A percentile compares a stretch with the other conserved stretches of the same genome.
These are phyloP conservation scores for Ophiosphaerella herpotricha DNA, from an alignment of 2,329 filamentous ascomycete genomes.

Conservation along the genomic window DNA sequence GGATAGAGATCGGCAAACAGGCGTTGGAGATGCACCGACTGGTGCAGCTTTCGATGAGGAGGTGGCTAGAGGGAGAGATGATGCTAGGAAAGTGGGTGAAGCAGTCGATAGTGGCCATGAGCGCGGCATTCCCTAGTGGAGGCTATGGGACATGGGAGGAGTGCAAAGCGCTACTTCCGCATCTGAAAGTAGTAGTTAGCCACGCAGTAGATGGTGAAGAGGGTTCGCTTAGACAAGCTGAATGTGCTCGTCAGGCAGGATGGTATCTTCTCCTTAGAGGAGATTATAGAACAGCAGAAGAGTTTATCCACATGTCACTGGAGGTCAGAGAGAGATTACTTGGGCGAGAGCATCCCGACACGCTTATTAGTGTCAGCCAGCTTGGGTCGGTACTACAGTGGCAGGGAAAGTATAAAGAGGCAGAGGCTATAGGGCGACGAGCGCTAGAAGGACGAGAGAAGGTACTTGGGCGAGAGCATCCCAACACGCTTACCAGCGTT, in stretches of 20 bases:
- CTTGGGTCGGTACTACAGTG: slow-evolving; percentile 3
- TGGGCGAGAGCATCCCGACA: slow-evolving; percentile 9
- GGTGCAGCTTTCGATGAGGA: slow-evolving; percentile 16
- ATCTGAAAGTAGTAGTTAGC: slow-evolving; percentile 7
- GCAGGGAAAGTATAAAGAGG: slow-evolving; percentile 9
- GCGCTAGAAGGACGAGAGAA: slow-evolving; percentile 1
- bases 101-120: slow-evolving; percentile 6
- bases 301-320: slow-evolving; percentile 3
- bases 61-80: slow-evolving; percentile 8
- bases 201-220: slow-evolving; percentile 5
- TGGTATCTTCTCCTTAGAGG: slow-evolving; percentile 11
- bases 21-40: slow-evolving; percentile 16
- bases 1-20: slow-evolving; percentile 9
- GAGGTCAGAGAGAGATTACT: slow-evolving; percentile 8
- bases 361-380: slow-evolving; percentile 5
- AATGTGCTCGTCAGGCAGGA: slow-evolving; percentile 6
- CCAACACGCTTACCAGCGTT: slow-evolving; percentile 2
- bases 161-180: slow-evolving; percentile 9
- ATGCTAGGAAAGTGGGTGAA: slow-evolving; percentile 8
- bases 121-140: slow-evolving; percentile 11
- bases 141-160: slow-evolving; percentile 11
- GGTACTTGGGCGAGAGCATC: slow-evolving; percentile 5
- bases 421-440: slow-evolving; percentile 5
- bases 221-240: slow-evolving; percentile 3
- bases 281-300: slow-evolving; percentile 11